A percentile compares a stretch with the other conserved stretches of the same genome.
phyloP scores from a whole-genome alignment of 2,329 filamentous ascomycete genomes.

The Chaetomiaceae sp. region DNA sequence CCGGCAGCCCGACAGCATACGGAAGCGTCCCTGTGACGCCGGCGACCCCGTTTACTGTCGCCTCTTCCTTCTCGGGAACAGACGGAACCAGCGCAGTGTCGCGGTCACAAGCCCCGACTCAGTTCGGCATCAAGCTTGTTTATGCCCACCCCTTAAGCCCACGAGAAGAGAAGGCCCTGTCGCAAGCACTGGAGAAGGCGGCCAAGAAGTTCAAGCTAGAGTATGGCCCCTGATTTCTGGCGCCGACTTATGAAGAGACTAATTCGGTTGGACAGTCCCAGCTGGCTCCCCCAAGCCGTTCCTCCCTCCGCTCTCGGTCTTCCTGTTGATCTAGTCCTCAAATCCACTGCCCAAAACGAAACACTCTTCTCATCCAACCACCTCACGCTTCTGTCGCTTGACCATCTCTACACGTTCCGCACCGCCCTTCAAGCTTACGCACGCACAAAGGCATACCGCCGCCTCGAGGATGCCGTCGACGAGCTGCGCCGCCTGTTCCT shows the following conservation, averaged over 20 bases:
- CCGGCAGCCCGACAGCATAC: conserved; percentile 39
- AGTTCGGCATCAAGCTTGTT: conserved; percentile 49
- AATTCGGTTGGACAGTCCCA: conserved; percentile 30
- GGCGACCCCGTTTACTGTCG: conserved; percentile 35
- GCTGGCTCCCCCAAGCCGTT: conserved; percentile 43
- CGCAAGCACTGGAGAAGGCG: conserved; percentile 47
- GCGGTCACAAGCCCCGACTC: conserved; percentile 31
- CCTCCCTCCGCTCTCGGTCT: conserved; percentile 42
- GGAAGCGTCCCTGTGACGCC: conserved; percentile 45
- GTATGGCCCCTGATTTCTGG: conserved; percentile 23
- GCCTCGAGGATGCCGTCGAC: conserved; percentile 59
- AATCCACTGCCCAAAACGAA: conserved; percentile 57
- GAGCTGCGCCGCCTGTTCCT: conserved; percentile 58
- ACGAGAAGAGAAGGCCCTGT: conserved; percentile 46
- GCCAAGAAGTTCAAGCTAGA: conserved; percentile 46
- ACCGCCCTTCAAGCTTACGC: conserved; percentile 55
- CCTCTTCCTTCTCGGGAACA: conserved; percentile 32
- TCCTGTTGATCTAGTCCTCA: conserved; percentile 49
- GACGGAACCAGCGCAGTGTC: conserved; percentile 23
- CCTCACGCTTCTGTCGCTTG: conserved; percentile 55
- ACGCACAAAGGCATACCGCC: conserved; percentile 38
- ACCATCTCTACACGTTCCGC: conserved; percentile 62
- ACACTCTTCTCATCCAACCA: conserved; percentile 57
- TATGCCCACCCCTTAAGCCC: conserved; percentile 43
- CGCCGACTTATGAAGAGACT: neutral